Evolutionary conservation across 2,329 filamentous ascomycete genomes (phyloP), one percentile per base, ranked within the genome.

Genomic region (Aureobasidium sp.): DNA sequence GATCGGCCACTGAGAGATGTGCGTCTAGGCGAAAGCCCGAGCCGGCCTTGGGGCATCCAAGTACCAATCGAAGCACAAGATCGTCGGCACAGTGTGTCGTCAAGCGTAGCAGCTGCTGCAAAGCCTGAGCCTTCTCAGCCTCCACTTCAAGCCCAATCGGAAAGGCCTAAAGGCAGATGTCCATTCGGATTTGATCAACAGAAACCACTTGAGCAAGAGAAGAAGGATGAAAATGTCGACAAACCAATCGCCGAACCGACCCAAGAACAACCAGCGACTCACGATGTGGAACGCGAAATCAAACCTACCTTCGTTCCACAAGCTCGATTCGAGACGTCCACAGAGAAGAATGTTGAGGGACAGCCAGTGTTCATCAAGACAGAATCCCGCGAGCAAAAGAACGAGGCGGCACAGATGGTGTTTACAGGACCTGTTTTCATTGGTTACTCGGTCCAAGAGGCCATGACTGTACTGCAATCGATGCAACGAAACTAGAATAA

Each of bases 381-480:
- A 15, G 53, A 36, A 2, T 1, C 55, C 29, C 29, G 26, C 6
- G 44, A 57, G 34, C 60, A 64, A 44, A 51, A 51, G 29, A 32
- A 68, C 51, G 70, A 72, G 10, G 84, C 47, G 10, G 47, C 89
- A 10, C 87, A 88, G 68, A 88, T 97, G 83, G 80, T 95, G 0
- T 96, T 97, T 71, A 96, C 90, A 9, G 93, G 93, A 0, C 93
- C 93, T 0, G 91, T 97, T 0, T 97, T 97, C 70, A 90, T 97
- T 68, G 93, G 93, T 0, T 97, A 96, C 70, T 86, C 88, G 10
- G 83, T 91, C 64, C 90, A 95, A 64, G 87, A 95, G 71, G 89
- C 90, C n/a, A 83, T 90, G 27, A 80, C 84, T 61, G 82, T 95
- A 57, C 82, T 95, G 78, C 86, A 88, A 67, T 68, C 70, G 13